Percentiles rank a stretch among this genome's conserved stretches.
Conservation (phyloP, 495 filamentous ascomycete genomes). For the Podospora tetraspora region DNA sequence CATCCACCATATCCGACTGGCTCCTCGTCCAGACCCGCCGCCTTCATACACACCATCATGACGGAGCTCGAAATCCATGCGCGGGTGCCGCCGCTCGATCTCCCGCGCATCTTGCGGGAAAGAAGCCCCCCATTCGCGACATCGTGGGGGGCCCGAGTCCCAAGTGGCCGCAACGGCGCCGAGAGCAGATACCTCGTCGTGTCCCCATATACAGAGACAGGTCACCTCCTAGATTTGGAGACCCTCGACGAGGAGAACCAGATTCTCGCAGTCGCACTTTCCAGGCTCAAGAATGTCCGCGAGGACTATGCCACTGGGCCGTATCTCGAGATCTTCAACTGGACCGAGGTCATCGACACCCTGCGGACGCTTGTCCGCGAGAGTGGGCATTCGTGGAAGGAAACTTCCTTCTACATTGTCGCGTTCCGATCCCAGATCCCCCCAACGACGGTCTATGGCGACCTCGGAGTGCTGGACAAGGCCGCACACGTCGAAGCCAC, state of each 20-base stretch:
- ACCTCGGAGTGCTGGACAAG: constrained; percentile 64
- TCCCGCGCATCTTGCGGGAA: background rate
- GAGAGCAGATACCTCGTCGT: constrained; percentile 48
- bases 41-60: background rate
- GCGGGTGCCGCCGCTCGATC: background rate
- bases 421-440: constrained; percentile 70
- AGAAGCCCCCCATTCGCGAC: constrained; percentile 9
- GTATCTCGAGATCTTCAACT: constrained; percentile 75
- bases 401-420: constrained; percentile 71
- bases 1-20: background rate
- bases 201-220: constrained; percentile 65
- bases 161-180: background rate
- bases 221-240: constrained; percentile 66
- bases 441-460: constrained; percentile 52
- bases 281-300: constrained; percentile 53
- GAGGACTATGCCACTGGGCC: constrained; percentile 70
- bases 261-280: constrained; percentile 67
- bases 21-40: background rate
- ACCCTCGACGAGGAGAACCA: constrained; percentile 57
- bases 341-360: constrained; percentile 54
- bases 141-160: background rate
- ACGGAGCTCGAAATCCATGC: background rate
- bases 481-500: constrained; percentile 73
- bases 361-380: constrained; percentile 44
- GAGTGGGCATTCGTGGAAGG: constrained; percentile 54